Evolutionary conservation across 441 rosid genomes (phyloP).

Genomic region (Kokia cookei): DNA sequence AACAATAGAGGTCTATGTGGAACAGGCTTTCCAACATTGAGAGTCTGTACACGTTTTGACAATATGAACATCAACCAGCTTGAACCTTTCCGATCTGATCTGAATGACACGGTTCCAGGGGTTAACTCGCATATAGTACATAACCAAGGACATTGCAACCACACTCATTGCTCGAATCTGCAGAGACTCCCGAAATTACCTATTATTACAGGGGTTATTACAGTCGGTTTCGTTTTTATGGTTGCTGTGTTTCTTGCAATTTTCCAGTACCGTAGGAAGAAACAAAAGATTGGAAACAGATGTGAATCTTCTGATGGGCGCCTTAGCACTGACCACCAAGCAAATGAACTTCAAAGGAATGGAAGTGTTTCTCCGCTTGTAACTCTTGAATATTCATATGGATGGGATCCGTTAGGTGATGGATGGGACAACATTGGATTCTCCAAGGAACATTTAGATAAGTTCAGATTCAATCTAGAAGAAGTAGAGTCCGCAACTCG

Average conservation of each 20-base stretch:
- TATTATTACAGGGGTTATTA: constrained; percentile 45
- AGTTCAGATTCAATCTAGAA: constrained; percentile 65
- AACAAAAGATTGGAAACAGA: constrained; percentile 68
- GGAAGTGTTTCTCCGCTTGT: constrained; percentile 65
- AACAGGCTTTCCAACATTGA: constrained; percentile 28
- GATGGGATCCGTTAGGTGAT: constrained; percentile 72
- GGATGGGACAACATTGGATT: constrained; percentile 38
- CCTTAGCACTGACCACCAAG: constrained; percentile 44
- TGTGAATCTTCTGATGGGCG: constrained; percentile 43
- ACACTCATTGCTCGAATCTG: constrained; percentile 41
- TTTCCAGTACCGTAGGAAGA: constrained; percentile 46
- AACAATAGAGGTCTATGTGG: constrained; percentile 76
- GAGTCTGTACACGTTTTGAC: constrained; percentile 52
- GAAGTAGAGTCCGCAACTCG: constrained; percentile 87
- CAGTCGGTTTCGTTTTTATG: constrained; percentile 31
- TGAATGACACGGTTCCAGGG: constrained; percentile 15
- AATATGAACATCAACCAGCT: constrained; percentile 21
- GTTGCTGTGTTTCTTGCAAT: constrained; percentile 37
- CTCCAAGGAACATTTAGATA: constrained; percentile 40
- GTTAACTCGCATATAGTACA: constrained; percentile 21
- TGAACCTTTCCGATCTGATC: constrained; percentile 25
- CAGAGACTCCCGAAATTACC: constrained; percentile 52
- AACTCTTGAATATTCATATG: constrained; percentile 62
- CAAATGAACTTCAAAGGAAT: constrained; percentile 40
- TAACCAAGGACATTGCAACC: constrained; percentile 36